Evolutionary conservation across 2,329 filamentous ascomycete species (phyloP).

Genomic region (Ascochyta clinopodiicola): DNA sequence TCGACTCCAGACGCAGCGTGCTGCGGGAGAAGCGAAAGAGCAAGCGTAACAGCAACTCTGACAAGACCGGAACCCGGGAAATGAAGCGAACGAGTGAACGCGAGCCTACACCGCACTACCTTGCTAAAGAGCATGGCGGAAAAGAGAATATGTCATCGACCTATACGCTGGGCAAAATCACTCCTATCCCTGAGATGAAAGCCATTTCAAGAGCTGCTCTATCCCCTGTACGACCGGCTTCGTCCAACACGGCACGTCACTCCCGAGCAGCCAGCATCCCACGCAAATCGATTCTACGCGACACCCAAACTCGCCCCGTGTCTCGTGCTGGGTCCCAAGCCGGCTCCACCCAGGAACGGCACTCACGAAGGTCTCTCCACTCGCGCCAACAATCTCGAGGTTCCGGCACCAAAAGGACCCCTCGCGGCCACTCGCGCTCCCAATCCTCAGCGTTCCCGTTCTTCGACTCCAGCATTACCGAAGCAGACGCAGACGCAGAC

Average conservation of each 20-base stretch:
- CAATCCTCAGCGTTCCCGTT: slow-evolving; percentile 41
- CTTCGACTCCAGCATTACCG: slow-evolving; percentile 28
- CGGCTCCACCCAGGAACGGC: slow-evolving; percentile 26
- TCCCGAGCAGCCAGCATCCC: slow-evolving; percentile 16
- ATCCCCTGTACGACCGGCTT: slow-evolving; percentile 25
- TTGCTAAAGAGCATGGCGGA: slow-evolving; percentile 35
- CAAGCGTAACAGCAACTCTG: slow-evolving; percentile 18
- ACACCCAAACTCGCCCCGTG: slow-evolving; percentile 1
- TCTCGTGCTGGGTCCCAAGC: slow-evolving; percentile 14
- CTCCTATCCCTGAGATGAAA: slow-evolving; percentile 15
- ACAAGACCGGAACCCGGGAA: slow-evolving; percentile 24
- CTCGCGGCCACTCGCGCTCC: slow-evolving; percentile 28
- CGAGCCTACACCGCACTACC: slow-evolving; percentile 37
- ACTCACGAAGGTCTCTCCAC: slow-evolving; percentile 34
- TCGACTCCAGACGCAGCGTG: slow-evolving; percentile 22
- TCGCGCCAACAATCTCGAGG: slow-evolving; percentile 30
- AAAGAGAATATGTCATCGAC: slow-evolving; percentile 41
- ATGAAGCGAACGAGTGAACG: slow-evolving; percentile 35
- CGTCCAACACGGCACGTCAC: neutral
- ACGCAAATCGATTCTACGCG: slow-evolving; percentile 16
- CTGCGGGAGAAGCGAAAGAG: slow-evolving; percentile 20
- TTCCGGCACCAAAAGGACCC: slow-evolving; percentile 23
- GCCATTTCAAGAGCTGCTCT: slow-evolving; percentile 18
- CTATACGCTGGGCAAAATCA: slow-evolving; percentile 26
- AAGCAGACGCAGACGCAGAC: neutral